Evolutionary conservation across 495 filamentous ascomycete species (phyloP), one percentile per base, ranked within the genome.

Genomic region (Bacidia rubella): DNA sequence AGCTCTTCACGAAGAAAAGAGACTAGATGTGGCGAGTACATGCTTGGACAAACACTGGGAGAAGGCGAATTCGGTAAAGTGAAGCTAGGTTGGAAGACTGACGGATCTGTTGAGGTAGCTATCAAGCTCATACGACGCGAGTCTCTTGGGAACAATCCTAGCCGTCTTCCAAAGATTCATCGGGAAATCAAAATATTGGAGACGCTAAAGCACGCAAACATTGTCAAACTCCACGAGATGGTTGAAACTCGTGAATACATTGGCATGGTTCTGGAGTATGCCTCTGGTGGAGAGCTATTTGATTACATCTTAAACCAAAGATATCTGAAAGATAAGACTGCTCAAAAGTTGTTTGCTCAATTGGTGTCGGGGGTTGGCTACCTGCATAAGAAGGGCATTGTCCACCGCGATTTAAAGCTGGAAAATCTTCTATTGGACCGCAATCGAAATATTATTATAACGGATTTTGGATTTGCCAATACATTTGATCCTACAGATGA

Each of bases 21-120:
- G 54, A 88, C 81, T 20, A 85, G 81, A 12, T 97, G 97, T 63
- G 93, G 92, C 35, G 86, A 94, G 23, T 99, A 95, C 63, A 87
- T 92, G 52, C 74, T 99, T 9, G 92, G 92, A 3, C 88, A 95
- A 60, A 96, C 90, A n/a, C 81, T 99, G 24, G 92, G 92, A 46
- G 92, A 97, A 70, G 92, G 92, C 27, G 92, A 99, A 62, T 99
- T 99, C 64, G 92, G 92, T 49, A 99, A 99, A 63, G 92, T 99
- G 59, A 97, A 96, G 66, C 77, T 99, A 60, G 92, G 92, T n/a
- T 99, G 93, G 92, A 97, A 95, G 68, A 81, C 84, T 63, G 90
- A 95, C 66, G 88, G 87, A 24, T 35, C 47, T 12, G 83, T 95
- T 42, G 76, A 98, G 72, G 92, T 99, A 54, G 92, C 92, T 54